A percentile compares a stretch with the other conserved stretches of the same genome.
Conservation (phyloP, 441 rosid genomes). For the Bocquillonia castaneifolia region DNA sequence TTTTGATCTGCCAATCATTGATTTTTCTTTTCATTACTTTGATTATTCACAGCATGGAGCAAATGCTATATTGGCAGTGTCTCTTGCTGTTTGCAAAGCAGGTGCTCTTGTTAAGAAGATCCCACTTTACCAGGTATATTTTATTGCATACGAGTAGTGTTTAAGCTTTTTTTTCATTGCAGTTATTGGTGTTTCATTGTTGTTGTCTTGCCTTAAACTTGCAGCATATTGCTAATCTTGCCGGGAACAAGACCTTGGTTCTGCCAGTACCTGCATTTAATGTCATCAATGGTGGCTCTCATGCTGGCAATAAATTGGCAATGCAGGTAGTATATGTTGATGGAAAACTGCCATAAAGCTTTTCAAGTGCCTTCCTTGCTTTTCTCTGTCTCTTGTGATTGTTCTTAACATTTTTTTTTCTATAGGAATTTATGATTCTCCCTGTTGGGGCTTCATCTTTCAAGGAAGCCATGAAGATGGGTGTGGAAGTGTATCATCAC, state of each 20-base stretch:
- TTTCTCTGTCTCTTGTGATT: not conserved
- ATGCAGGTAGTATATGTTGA: conserved; percentile 66
- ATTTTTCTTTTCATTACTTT: not conserved
- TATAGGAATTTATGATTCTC: conserved; percentile 92
- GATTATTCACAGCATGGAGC: conserved; percentile 73
- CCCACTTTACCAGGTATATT: conserved; percentile 83
- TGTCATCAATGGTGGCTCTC: conserved; percentile 96
- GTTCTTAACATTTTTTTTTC: not conserved
- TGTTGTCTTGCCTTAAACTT: conserved; percentile 7
- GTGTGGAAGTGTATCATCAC: conserved; percentile 86
- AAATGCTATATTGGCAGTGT: conserved; percentile 87
- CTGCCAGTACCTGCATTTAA: conserved; percentile 95
- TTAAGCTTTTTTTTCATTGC: conserved; percentile 7
- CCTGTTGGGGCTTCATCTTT: conserved; percentile 86
- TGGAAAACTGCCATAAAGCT: not conserved
- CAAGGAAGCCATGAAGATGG: conserved; percentile 97
- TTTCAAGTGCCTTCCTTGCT: not conserved
- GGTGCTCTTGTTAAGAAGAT: conserved; percentile 68
- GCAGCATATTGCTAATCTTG: conserved; percentile 94
- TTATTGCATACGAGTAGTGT: not conserved
- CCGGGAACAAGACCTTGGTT: conserved; percentile 78
- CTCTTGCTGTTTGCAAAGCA: conserved; percentile 94
- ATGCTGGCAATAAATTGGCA: conserved; percentile 93
- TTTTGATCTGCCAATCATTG: not conserved
- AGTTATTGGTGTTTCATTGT: not conserved